These are phyloP conservation scores for Rhododendron molle DNA, from an alignment of 148 eudicot species.

Conservation along the genomic window DNA sequence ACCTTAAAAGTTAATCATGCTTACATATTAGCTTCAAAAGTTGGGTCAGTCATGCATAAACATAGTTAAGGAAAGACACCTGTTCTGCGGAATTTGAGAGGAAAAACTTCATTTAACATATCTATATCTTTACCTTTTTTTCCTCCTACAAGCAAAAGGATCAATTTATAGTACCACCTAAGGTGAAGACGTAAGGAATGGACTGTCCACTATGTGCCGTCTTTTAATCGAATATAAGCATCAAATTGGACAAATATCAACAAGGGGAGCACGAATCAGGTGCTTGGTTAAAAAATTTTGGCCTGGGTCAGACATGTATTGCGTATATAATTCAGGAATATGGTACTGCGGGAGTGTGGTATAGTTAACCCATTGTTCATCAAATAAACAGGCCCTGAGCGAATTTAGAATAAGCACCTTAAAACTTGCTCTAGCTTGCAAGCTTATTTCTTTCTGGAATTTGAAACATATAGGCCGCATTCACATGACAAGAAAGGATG, in stretches of 20 bases:
- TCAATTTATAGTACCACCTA: background rate
- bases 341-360: too few relatives aligned
- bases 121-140: too few relatives aligned
- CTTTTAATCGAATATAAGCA: background rate
- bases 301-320: background rate
- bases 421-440: background rate
- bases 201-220: background rate
- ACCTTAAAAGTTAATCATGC: background rate
- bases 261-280: background rate
- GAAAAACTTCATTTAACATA: background rate
- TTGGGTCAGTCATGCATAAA: background rate
- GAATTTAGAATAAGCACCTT: background rate
- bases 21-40: background rate
- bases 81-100: background rate
- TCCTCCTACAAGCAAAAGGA: background rate
- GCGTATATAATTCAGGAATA: too few relatives aligned
- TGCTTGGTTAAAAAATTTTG: background rate
- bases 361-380: too few relatives aligned
- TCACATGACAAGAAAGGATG: too few relatives aligned
- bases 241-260: background rate
- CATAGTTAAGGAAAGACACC: background rate
- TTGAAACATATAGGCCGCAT: too few relatives aligned
- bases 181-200: background rate
- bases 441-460: background rate
- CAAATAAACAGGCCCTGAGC: background rate